phyloP scores from a whole-genome alignment of 768 basidiomycete species.

The Cystobasidium onofrii region DNA sequence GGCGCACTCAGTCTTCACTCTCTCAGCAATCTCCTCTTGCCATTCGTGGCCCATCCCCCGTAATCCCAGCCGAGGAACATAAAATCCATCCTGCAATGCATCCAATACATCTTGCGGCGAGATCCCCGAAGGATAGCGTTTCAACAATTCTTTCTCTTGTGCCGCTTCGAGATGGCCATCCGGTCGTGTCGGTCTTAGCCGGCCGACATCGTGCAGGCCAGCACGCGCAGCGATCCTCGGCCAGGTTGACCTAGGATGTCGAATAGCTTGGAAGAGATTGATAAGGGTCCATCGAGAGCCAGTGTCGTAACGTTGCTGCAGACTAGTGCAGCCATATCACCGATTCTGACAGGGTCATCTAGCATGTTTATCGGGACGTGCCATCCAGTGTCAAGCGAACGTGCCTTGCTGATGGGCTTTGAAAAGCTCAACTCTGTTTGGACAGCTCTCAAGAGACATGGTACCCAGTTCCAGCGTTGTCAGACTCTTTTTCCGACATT shows the following conservation, averaged over 20 bases:
- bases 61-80: background rate
- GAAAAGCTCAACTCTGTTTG: background rate
- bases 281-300: background rate
- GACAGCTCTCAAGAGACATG: background rate
- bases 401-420: background rate
- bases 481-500: background rate
- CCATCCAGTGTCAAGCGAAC: conserved; percentile 2
- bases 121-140: background rate
- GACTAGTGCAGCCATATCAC: background rate
- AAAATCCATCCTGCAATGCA: background rate
- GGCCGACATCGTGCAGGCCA: conserved; percentile 6
- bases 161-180: background rate
- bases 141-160: background rate
- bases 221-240: background rate
- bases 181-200: background rate
- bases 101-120: background rate
- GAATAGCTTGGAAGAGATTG: background rate
- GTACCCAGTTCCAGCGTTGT: conserved; percentile 10
- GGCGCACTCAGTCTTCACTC: background rate
- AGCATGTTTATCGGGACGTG: background rate
- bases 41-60: conserved; percentile 22
- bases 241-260: background rate
- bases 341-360: background rate
- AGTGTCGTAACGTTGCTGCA: background rate
- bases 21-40: background rate